These are phyloP conservation scores for Colletotrichum liriopes DNA, from an alignment of 2,329 filamentous ascomycete species.

Conservation along the genomic window DNA sequence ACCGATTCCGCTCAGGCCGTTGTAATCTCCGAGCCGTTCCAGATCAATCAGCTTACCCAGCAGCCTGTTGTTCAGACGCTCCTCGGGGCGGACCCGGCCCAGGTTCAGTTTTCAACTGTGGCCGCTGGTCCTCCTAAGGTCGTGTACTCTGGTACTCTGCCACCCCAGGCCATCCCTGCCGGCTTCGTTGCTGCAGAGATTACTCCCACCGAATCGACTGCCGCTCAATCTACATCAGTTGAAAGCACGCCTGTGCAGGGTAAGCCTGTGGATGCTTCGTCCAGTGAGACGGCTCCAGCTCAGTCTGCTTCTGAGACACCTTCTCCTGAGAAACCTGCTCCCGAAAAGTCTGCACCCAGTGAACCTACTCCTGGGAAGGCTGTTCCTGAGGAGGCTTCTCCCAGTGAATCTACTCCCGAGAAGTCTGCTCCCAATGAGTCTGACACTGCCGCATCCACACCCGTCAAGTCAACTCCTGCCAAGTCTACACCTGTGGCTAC, in stretches of 20 bases:
- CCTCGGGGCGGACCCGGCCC: not conserved
- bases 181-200: conserved; percentile 5
- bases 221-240: not conserved
- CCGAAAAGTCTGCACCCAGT: no score
- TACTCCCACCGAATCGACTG: not conserved
- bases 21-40: conserved; percentile 42
- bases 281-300: not conserved
- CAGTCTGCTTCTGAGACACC: not conserved
- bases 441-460: not conserved
- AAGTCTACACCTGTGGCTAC: not conserved
- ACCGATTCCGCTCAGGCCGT: conserved; percentile 41
- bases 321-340: not conserved
- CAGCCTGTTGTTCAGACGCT: conserved; percentile 29
- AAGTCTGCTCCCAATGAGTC: not conserved
- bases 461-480: not conserved
- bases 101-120: conserved; percentile 16
- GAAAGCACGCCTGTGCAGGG: not conserved
- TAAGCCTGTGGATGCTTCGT: not conserved
- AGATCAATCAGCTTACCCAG: conserved; percentile 38
- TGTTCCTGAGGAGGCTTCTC: no score
- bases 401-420: not conserved
- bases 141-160: conserved; percentile 28
- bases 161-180: conserved; percentile 26
- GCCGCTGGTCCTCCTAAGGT: conserved; percentile 28
- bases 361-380: no score